Base-by-base conservation (phyloP, 2,329 filamentous ascomycete genomes). In the Penicillium palitans region DNA sequence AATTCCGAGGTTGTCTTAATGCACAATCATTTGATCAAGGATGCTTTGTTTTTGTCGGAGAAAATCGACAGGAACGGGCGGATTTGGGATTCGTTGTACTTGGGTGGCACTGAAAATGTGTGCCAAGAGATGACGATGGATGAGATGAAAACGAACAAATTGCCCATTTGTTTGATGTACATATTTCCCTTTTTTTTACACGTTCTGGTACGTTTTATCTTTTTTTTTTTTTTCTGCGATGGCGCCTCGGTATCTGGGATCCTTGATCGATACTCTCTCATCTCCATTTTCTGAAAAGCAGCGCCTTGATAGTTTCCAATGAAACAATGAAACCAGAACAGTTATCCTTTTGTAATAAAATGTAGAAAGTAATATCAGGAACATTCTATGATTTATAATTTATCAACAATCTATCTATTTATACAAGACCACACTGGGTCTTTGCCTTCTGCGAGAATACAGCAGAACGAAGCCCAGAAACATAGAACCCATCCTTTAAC, bases 161-260 rank as follows among this genome's bases (percentile, higher is more conserved):
- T 40, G 52, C 37, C 50, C 19, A 64, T 66, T 67, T 67, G 59
- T 64, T 69, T 64, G 62, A 61, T 68, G 67, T 69, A 70, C 67
- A 70, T 64, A 66, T 58, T 66, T 63, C 59, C 47, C 27, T 47
- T 58, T 55, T 59, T 8, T 42, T 45, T 55, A 53, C 17, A 49
- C 19, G 37, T 35, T 48, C n/a, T 39, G 29, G 21, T 35, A 41
- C 37, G 41, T 45, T 41, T 50, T 57, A 60, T 52, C 12, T 60
- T 61, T 55, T 60, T 57, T 55, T 63, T 60, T 63, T 61, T 62
- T 67, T 58, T 62, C 53, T 63, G 55, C 61, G 48, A 57, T 55
- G 63, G 67, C 66, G 65, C 58, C 58, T 63, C 47, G 65, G 61
- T 66, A 60, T 61, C 40, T 66, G 61, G 64, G 57, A 64, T 64